Evolutionary conservation across 345 rosid species (phyloP).

Genomic region (Arabidopsis thaliana): TAIR10.1 NC_003076.8:1543001-1543500

Average conservation of each 20-base stretch:
- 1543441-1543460: conserved; percentile 47
- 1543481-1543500: conserved; percentile 64
- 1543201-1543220: conserved; percentile 41
- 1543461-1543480: conserved; percentile 51
- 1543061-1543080: conserved; percentile 48
- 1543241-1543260: conserved; percentile 47
- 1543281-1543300: conserved; percentile 50
- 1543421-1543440: conserved; percentile 39
- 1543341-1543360: conserved; percentile 56
- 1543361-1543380: conserved; percentile 47
- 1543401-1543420: conserved; percentile 52
- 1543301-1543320: conserved; percentile 44
- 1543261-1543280: conserved; percentile 58
- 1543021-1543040: conserved; percentile 51
- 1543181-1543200: conserved; percentile 32
- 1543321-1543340: conserved; percentile 68
- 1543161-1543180: conserved; percentile 50
- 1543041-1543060: conserved; percentile 50
- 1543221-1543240: conserved; percentile 42
- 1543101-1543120: conserved; percentile 54
- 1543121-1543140: conserved; percentile 49
- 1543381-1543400: conserved; percentile 53
- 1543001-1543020: conserved; percentile 46
- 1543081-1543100: conserved; percentile 53
- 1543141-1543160: conserved; percentile 47